These are phyloP conservation scores for Neurospora intermedia DNA, from an alignment of 495 filamentous ascomycete genomes.

Conservation along the genomic window DNA sequence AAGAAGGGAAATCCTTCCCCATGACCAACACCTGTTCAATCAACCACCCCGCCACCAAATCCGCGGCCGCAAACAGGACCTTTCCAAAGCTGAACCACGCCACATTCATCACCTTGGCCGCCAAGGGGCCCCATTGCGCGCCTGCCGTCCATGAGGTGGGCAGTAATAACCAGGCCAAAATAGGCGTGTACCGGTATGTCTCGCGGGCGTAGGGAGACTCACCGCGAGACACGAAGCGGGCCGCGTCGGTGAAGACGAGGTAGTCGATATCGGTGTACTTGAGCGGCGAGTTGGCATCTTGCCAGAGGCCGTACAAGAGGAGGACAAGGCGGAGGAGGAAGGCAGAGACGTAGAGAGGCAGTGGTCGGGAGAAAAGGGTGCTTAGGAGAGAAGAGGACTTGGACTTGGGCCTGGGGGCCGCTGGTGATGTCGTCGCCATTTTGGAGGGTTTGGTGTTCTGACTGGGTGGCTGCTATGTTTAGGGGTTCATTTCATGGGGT, in stretches of 20 bases:
- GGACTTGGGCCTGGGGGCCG: neutral
- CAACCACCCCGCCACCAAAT: constrained; percentile 82
- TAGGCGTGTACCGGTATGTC: constrained; percentile 93
- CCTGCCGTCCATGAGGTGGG: constrained; percentile 43
- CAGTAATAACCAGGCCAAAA: constrained; percentile 79
- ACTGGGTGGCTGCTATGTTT: neutral
- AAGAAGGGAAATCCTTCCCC: neutral
- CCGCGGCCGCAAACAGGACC: constrained; percentile 69
- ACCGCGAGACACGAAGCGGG: constrained; percentile 56
- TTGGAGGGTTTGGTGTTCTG: neutral
- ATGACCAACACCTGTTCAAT: constrained; percentile 35
- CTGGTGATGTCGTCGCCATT: neutral
- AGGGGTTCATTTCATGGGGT: neutral
- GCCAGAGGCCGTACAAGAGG: constrained; percentile 77
- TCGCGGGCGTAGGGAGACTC: constrained; percentile 73
- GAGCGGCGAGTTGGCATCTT: constrained; percentile 79
- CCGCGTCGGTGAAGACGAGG: constrained; percentile 94
- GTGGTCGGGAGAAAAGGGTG: constrained; percentile 27
- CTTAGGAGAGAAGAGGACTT: constrained; percentile 17
- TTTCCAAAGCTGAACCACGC: constrained; percentile 80
- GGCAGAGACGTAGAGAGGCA: constrained; percentile 56
- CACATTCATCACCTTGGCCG: constrained; percentile 18
- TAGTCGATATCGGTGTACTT: constrained; percentile 99
- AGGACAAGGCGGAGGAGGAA: constrained; percentile 56
- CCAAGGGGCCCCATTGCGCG: constrained; percentile 35